Evolutionary conservation across 805 yeast species (phyloP), one percentile per base, ranked within the genome.

Genomic region (Tetrapisispora pingtungensis): DNA sequence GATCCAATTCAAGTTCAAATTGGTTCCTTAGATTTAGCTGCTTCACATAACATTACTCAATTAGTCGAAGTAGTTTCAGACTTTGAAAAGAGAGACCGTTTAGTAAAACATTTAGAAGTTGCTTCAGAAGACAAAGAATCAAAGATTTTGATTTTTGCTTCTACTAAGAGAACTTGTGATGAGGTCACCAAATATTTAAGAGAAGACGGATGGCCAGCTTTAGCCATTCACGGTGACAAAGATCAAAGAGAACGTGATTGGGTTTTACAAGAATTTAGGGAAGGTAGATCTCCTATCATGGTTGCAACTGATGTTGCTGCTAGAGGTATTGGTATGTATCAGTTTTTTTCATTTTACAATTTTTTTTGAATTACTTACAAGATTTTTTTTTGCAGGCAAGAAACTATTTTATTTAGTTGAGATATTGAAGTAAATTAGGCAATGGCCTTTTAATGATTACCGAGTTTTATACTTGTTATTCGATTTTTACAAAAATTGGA

Each of bases 231-330:
- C 66, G 98, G 98, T 74, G 98, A 93, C 70, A 93, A 93, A 69
- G 87, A 83, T 61, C 98, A 93, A 74, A 77, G 81, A 65, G 97
- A 93, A 72, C 89, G 98, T 77, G 97, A 93, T 72, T 93, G 97
- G 97, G 97, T 90, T 57, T 73, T 93, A 68, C 75, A 72, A 56
- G 96, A 90, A 71, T 93, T 93, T 75, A 85, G 84, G 77, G 63
- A 78, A 49, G 97, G 97, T 58, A 84, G 81, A 68, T 80, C 94
- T 45, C 96, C 96, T 53, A 82, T 93, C 61, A 88, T 93, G 97
- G 96, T 89, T 65, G 98, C 98, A 50, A 93, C 98, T 53, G 98
- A 93, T 69, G 98, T 93, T 67, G 98, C 98, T 51, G 96, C 98
- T 55, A 85, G 98, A 78, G 98, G 98, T 80, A 88, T 93, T 73